A percentile compares a stretch with the other conserved stretches of the same genome.
Evolutionary conservation across 768 basidiomycete genomes (phyloP).

Genomic region (Hygrophorus pudorinus): DNA sequence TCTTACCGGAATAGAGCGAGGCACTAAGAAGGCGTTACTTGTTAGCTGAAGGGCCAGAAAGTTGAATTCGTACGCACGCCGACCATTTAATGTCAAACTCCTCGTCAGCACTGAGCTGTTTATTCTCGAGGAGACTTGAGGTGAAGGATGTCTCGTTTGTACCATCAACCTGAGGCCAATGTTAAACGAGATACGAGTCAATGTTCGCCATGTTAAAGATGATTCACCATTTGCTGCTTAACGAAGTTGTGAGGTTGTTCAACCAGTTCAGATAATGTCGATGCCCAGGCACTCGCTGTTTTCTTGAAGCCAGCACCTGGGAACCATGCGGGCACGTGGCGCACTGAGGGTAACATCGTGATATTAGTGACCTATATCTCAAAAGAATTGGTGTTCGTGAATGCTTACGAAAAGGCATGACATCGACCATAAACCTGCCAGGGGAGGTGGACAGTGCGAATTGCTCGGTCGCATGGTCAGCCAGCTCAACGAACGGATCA

Average conservation of each 20-base stretch:
- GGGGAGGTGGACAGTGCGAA: conserved; percentile 45
- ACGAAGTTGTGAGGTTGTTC: conserved; percentile 46
- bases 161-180: conserved; percentile 39
- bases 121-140: conserved; percentile 44
- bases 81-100: conserved; percentile 62
- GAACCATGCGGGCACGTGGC: conserved; percentile 51
- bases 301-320: conserved; percentile 51
- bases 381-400: background rate
- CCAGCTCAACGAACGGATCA: conserved; percentile 43
- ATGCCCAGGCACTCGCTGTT: conserved; percentile 42
- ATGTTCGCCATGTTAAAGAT: conserved; percentile 5
- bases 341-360: conserved; percentile 32
- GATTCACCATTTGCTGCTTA: conserved; percentile 48
- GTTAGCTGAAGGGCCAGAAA: no score
- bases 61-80: conserved; percentile 12
- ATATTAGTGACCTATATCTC: conserved; percentile 4
- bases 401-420: conserved; percentile 33
- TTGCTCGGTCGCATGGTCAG: conserved; percentile 43
- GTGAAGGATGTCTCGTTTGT: conserved; percentile 48
- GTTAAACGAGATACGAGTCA: conserved; percentile 1
- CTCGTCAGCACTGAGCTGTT: conserved; percentile 39
- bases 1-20: conserved; percentile 43
- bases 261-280: conserved; percentile 45
- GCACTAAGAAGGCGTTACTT: conserved; percentile 12
- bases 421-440: conserved; percentile 41